These are phyloP conservation scores for Ilex paraguariensis DNA, from an alignment of 305 asterid genomes.

Conservation along the genomic window DNA sequence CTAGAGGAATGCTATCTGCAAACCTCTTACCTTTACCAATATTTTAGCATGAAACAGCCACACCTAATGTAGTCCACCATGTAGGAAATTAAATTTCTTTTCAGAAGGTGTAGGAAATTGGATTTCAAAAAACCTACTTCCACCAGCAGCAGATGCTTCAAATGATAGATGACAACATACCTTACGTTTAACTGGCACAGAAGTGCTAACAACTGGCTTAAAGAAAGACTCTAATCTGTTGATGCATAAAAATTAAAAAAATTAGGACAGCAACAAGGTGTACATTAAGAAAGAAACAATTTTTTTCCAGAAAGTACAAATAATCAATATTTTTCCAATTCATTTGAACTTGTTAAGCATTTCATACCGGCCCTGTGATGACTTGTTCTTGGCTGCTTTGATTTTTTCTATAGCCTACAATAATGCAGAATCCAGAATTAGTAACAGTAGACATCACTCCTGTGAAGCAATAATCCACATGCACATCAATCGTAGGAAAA, in stretches of 20 bases:
- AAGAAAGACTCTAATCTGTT: constrained; percentile 94
- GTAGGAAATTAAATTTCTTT: too few relatives aligned
- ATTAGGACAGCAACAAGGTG: constrained; percentile 16
- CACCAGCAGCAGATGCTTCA: neutral
- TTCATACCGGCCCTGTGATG: constrained; percentile 88
- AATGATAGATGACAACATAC: constrained; percentile 21
- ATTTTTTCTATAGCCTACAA: constrained; percentile 87
- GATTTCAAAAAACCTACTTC: too few relatives aligned
- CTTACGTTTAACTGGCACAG: constrained; percentile 81
- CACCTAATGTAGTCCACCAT: too few relatives aligned
- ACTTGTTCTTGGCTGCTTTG: constrained; percentile 92
- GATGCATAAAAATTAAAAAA: neutral
- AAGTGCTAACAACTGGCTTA: constrained; percentile 64
- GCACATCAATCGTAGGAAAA: too few relatives aligned
- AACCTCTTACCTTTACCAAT: too few relatives aligned
- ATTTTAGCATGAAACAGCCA: too few relatives aligned
- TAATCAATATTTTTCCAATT: neutral
- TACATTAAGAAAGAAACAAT: constrained; percentile 9
- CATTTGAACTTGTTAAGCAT: constrained; percentile 9
- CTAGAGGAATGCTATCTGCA: too few relatives aligned
- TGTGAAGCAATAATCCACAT: neutral
- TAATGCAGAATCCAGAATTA: constrained; percentile 10
- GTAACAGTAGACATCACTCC: neutral
- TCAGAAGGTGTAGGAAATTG: too few relatives aligned
- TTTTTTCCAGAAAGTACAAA: neutral